Percentiles rank a stretch among this genome's conserved stretches.
phyloP scores from a whole-genome alignment of 768 basidiomycete genomes.

The Auricularia sp. region DNA sequence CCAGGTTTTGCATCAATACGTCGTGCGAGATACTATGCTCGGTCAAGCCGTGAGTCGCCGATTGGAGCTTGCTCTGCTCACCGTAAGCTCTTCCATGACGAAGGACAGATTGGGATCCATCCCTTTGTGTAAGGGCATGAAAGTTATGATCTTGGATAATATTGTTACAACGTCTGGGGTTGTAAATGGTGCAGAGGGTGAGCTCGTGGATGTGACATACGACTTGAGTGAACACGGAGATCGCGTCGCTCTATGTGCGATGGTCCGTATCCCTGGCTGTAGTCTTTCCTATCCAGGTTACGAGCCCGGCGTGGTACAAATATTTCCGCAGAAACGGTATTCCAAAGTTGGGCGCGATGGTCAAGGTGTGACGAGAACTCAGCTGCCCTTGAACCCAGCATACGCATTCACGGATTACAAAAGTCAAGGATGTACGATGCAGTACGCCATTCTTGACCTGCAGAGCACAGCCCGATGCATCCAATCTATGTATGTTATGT shows the following conservation, averaged over 20 bases:
- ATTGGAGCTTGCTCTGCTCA: background rate
- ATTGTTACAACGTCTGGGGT: background rate
- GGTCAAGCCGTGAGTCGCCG: background rate
- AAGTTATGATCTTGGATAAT: conserved; percentile 5
- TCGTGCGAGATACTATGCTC: background rate
- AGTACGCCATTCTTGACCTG: conserved; percentile 5
- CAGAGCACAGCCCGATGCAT: background rate
- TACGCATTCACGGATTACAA: conserved; percentile 9
- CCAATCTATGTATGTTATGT: conserved; percentile 6
- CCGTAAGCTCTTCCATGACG: background rate
- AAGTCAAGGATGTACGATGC: conserved; percentile 1
- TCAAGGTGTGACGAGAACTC: background rate
- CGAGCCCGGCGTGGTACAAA: background rate
- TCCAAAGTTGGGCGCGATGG: background rate
- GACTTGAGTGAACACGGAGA: background rate
- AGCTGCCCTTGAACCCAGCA: background rate
- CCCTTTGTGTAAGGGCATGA: conserved; percentile 3
- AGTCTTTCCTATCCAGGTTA: background rate
- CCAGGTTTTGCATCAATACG: background rate
- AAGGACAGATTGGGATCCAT: background rate
- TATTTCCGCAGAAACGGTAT: background rate
- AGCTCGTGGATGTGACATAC: background rate
- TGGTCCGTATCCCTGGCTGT: background rate
- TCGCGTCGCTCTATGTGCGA: background rate
- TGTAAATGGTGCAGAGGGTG: conserved; percentile 5